Evolutionary conservation across 164 flowering plant genomes (phyloP).

Genomic region (Nymphaea colorata): DNA sequence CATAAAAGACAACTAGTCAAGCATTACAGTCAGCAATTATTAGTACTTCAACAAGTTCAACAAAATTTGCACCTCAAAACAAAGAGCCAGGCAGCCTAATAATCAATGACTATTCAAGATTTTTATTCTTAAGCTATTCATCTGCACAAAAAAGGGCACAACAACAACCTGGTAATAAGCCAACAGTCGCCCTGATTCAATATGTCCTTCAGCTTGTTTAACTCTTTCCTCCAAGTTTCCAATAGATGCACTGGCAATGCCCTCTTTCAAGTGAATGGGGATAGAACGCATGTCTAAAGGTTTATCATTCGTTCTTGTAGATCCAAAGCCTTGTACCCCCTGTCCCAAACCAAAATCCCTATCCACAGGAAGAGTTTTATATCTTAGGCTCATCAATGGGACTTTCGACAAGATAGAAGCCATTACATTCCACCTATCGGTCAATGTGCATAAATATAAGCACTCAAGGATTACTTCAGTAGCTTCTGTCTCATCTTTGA

Average conservation of each 20-base stretch:
- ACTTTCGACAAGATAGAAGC: constrained; percentile 64
- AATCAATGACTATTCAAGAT: neutral
- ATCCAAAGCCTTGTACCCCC: constrained; percentile 1
- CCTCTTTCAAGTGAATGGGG: constrained; percentile 2
- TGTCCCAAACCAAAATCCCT: neutral
- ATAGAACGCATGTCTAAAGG: neutral
- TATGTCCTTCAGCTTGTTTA: constrained; percentile 72
- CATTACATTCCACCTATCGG: constrained; percentile 83
- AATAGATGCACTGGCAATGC: constrained; percentile 27
- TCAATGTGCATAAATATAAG: constrained; percentile 46
- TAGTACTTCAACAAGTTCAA: too few relatives aligned
- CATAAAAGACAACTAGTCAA: too few relatives aligned
- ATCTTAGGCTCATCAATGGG: constrained; percentile 35
- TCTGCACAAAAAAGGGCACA: neutral
- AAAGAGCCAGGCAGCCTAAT: too few relatives aligned
- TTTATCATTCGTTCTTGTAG: neutral
- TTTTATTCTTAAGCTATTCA: neutral
- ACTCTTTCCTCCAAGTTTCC: constrained; percentile 42
- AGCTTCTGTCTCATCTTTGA: constrained; percentile 62
- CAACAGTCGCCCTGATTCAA: constrained; percentile 91
- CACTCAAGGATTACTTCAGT: constrained; percentile 68
- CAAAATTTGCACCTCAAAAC: too few relatives aligned
- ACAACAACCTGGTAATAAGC: constrained; percentile 68
- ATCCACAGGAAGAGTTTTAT: constrained; percentile 20
- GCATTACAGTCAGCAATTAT: too few relatives aligned